These are phyloP conservation scores for Pichia insulana DNA, from an alignment of 805 yeast genomes.

Conservation along the genomic window DNA sequence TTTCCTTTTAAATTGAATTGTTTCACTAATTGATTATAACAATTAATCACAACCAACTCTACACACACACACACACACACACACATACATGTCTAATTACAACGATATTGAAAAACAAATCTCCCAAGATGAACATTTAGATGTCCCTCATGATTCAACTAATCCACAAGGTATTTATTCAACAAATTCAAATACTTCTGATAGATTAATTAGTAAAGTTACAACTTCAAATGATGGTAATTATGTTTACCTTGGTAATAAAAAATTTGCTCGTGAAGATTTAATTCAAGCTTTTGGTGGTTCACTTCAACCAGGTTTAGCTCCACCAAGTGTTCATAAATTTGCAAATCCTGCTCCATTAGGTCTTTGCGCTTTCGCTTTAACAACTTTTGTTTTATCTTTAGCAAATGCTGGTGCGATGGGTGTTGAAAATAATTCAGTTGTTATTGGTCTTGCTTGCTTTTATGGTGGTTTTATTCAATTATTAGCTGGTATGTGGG, in stretches of 20 bases:
- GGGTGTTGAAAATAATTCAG: constrained; percentile 52
- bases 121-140: constrained; percentile 13
- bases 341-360: constrained; percentile 72
- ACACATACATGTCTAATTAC: constrained; percentile 5
- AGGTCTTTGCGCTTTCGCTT: constrained; percentile 64
- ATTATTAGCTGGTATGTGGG: constrained; percentile 67
- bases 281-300: constrained; percentile 71
- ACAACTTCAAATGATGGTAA: constrained; percentile 52
- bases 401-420: constrained; percentile 57
- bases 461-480: constrained; percentile 71
- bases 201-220: constrained; percentile 15
- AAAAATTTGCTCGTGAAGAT: constrained; percentile 54
- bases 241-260: constrained; percentile 60
- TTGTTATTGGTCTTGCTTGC: constrained; percentile 57
- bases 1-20: background rate
- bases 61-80: no score
- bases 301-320: constrained; percentile 62
- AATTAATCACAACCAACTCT: background rate
- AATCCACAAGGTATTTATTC: constrained; percentile 17
- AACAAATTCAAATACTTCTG: constrained; percentile 8
- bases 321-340: constrained; percentile 48
- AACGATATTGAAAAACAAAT: constrained; percentile 17
- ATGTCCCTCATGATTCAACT: constrained; percentile 9
- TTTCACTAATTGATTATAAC: background rate
- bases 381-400: constrained; percentile 59